Base-by-base conservation (phyloP, 2,329 filamentous ascomycete genomes). In the Aspergillus pseudoviridinutans region DNA sequence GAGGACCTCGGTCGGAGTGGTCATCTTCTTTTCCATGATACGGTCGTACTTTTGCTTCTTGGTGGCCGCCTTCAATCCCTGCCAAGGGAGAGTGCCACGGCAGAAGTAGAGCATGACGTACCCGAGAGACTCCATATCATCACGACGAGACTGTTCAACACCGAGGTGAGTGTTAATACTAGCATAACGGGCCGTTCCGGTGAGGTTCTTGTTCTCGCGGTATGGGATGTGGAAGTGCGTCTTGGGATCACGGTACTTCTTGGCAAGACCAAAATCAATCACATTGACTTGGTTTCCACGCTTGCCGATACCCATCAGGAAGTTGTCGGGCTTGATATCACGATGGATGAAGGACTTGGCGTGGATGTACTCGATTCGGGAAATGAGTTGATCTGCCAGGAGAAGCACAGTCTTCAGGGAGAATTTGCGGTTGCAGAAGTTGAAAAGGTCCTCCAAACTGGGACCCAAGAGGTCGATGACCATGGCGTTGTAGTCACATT, bases 11-110 rank as follows among this genome's bases (percentile, higher is more conserved):
- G 93, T 97, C 8, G 94, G 92, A 3, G 94, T 99, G 14, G 94
- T 99, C 94, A 97, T 97, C 91, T 99, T 99, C 88, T 99, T 99
- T 85, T 99, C 94, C 93, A 97, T 97, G 81, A 99, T 99, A 65
- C 93, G 87, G 80, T 99, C 94, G 75, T 99, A 97, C 83, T 99
- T 99, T 82, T 97, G 93, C 88, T 97, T 97, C 87, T 97, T 97
- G 66, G 92, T 97, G 68, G 93, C 93, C 81, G 93, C 93, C 86
- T 97, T 97, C 55, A 97, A 84, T 57, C 94, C 94, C 82, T 99
- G 94, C 94, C 94, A 99, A 61, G 94, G 94, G 57, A 99, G 91
- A 64, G 92, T 97, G 63, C 94, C 94, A 78, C 94, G 93, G 84
- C 93, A 97, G 83, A 99, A 99, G 85, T 99, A 99, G 63, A 99